Evolutionary conservation across 257 asterid species (phyloP), one percentile per base, ranked within the genome.

Genomic region (Fraxinus americana): DNA sequence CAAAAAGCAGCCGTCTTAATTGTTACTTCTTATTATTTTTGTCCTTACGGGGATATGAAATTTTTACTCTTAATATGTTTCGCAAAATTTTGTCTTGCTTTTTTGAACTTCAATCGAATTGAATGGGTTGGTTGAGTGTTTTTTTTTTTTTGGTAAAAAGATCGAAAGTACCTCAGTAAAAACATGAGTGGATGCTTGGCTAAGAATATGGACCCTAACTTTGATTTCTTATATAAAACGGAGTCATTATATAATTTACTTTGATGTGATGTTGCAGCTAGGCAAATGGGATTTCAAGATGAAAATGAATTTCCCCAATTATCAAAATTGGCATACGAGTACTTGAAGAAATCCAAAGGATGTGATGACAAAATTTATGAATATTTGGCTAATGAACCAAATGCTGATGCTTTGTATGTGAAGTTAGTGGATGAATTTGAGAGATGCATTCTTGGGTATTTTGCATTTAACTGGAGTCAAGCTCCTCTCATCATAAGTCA

Each of bases 201-300:
- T 10, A 41, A 41, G 50, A 39, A 8, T 9, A 39, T 9, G 2
- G 48, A 39, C 48, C 48, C 48, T 36, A 39, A 41, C 4, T 41
- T 41, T 41, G 16, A 41, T 10, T 41, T 11, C 23, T 19, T 14
- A 52, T 6, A 61, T 2, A 21, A 0, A 32, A 23, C 13, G 1
- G 54, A 7, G 69, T 10, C 41, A 27, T 71, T 25, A 1, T 68
- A 7, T 80, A 41, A 27, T 1, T 19, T 71, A 48, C 10, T 10
- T 17, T 29, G 0, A 67, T 12, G 67, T 35, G 9, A 50, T 77
- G 32, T n/a, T 68, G 77, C 89, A 93, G 99, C 91, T 41, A 85
- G 98, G 88, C 98, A 91, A 77, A 52, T 95, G 73, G 98, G 96
- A 68, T 91, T 91, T 45, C 89, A 87, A 63, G 94, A 91, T 77